These are phyloP conservation scores for Gnaphalium uliginosum DNA, from an alignment of 129 eudicot species.

Conservation along the genomic window DNA sequence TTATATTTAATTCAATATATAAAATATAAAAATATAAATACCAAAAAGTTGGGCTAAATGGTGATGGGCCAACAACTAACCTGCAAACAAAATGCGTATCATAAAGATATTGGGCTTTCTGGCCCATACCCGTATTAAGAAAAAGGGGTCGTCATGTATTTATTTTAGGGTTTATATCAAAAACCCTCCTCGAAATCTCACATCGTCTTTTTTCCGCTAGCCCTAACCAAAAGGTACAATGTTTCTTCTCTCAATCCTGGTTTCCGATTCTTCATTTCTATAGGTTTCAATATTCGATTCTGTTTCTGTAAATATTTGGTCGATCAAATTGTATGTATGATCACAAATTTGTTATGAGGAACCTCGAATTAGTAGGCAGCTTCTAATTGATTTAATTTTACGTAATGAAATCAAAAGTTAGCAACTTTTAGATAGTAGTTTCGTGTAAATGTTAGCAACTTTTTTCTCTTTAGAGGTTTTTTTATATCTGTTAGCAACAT, in stretches of 20 bases:
- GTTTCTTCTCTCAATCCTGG: not conserved
- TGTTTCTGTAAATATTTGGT: not conserved
- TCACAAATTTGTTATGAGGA: not conserved
- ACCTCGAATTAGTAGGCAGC: not conserved
- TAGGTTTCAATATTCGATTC: not conserved
- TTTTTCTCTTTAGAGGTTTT: no score
- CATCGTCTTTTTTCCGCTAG: not conserved
- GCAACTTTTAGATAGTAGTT: no score
- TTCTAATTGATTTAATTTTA: not conserved
- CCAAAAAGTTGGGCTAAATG: no score
- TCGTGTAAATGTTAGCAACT: no score
- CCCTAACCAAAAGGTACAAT: slow-evolving; percentile 9
- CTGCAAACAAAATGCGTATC: not conserved
- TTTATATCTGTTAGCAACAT: no score
- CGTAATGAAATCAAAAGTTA: no score
- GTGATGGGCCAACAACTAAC: not conserved
- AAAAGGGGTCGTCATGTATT: not conserved
- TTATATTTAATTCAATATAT: no score
- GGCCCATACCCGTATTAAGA: slow-evolving; percentile 3
- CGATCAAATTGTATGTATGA: not conserved
- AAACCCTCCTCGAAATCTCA: slow-evolving; percentile 14
- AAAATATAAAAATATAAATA: no score
- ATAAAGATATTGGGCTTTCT: not conserved
- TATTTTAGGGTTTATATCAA: slow-evolving; percentile 29
- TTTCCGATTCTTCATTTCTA: not conserved